Percentiles rank a stretch among this genome's conserved stretches.
These are phyloP conservation scores for Selaginella tamariscina DNA, from an alignment of 75 land plant genomes.

Conservation along the genomic window DNA sequence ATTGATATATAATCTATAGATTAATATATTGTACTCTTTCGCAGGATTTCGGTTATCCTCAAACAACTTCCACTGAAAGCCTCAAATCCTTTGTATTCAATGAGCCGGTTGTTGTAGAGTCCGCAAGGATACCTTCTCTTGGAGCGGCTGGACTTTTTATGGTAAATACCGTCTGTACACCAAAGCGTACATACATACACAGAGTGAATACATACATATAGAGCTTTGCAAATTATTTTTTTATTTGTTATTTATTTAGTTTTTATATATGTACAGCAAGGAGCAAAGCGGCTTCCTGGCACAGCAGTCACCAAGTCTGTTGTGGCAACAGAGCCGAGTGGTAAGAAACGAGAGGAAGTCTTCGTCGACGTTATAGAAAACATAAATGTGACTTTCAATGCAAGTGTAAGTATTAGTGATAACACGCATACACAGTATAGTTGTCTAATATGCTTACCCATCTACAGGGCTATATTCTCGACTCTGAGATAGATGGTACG, in stretches of 20 bases:
- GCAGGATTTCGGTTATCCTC: slow-evolving; percentile 97
- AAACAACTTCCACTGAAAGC: slow-evolving; percentile 85
- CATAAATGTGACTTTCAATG: slow-evolving; percentile 89
- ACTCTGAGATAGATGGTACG: slow-evolving; percentile 97
- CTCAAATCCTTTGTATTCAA: slow-evolving; percentile 87
- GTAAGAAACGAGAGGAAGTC: slow-evolving; percentile 84
- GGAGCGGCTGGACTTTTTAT: slow-evolving; percentile 87
- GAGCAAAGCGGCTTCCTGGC: slow-evolving; percentile 88
- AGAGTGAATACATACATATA: not conserved
- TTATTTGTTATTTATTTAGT: slow-evolving; percentile 10
- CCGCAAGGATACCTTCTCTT: slow-evolving; percentile 66
- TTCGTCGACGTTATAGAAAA: slow-evolving; percentile 97
- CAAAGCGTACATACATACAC: not conserved
- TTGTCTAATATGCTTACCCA: not conserved
- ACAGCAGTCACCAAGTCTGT: slow-evolving; percentile 97
- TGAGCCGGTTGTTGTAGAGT: slow-evolving; percentile 85
- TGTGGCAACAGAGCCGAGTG: slow-evolving; percentile 87
- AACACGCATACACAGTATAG: not conserved
- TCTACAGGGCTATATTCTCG: slow-evolving; percentile 80
- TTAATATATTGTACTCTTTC: slow-evolving; percentile 6
- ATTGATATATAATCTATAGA: no score
- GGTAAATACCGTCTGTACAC: slow-evolving; percentile 31
- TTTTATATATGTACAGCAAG: slow-evolving; percentile 63
- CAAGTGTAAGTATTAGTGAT: slow-evolving; percentile 62
- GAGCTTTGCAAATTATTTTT: not conserved